Conservation (phyloP, 306 rosid genomes). For the Rosa rugosa region DNA sequence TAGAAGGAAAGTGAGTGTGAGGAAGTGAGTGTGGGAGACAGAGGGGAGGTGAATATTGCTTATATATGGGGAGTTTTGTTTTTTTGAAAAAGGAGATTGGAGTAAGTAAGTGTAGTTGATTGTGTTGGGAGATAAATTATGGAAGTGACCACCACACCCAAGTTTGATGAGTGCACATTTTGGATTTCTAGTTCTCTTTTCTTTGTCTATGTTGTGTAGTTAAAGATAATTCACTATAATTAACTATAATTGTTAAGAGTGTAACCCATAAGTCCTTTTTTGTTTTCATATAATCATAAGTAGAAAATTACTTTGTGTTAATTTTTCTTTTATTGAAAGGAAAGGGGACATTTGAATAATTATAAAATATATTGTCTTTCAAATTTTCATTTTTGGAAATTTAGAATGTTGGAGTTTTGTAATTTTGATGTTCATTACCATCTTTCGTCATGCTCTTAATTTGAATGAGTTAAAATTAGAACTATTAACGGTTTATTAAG, state of each 20-base stretch:
- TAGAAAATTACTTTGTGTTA: too few species aligned
- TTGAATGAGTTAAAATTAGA: too few species aligned
- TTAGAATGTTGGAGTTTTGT: too few species aligned
- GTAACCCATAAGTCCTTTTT: background rate
- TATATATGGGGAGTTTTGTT: background rate
- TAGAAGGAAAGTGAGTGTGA: background rate
- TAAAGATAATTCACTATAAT: background rate
- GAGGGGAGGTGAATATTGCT: background rate
- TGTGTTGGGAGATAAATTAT: slow-evolving; percentile 14
- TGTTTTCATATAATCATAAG: too few species aligned
- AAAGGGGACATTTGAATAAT: too few species aligned
- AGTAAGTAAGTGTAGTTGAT: background rate
- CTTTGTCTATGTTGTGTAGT: slow-evolving; percentile 5
- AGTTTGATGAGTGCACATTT: background rate
- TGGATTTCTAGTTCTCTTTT: background rate
- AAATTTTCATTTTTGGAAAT: too few species aligned
- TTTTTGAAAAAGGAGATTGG: background rate
- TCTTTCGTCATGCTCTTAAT: too few species aligned
- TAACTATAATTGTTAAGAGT: background rate
- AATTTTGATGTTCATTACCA: too few species aligned
- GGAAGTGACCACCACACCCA: background rate
- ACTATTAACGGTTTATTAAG: too few species aligned
- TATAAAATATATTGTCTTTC: too few species aligned
- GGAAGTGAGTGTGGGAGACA: background rate
- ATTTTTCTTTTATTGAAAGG: too few species aligned